These are phyloP conservation scores for Aureobasidium lini DNA, from an alignment of 2,329 filamentous ascomycete genomes.

Conservation along the genomic window DNA sequence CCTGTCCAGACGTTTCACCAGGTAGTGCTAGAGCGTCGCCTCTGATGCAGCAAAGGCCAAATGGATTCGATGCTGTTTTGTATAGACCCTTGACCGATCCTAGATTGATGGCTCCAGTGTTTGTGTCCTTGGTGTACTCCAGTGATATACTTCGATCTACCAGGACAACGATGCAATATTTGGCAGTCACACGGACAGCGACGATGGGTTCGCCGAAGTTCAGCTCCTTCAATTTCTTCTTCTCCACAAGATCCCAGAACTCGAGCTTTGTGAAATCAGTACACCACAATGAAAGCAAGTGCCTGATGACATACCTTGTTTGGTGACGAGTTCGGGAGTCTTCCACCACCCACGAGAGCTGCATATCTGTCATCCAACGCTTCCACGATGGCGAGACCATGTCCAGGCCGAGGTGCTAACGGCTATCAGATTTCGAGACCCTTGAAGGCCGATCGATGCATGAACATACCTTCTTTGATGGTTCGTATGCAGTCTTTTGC, in stretches of 20 bases:
- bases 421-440: background rate
- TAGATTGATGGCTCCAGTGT: constrained; percentile 19
- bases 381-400: constrained; percentile 24
- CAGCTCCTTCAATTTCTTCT: constrained; percentile 66
- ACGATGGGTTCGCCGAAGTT: constrained; percentile 74
- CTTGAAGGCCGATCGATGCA: background rate
- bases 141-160: constrained; percentile 25
- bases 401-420: constrained; percentile 17
- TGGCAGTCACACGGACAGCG: constrained; percentile 67
- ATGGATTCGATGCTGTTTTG: constrained; percentile 77
- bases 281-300: constrained; percentile 15
- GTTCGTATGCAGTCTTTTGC: constrained; percentile 31
- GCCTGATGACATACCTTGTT: constrained; percentile 57
- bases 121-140: constrained; percentile 48
- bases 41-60: constrained; percentile 72
- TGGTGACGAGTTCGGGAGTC: constrained; percentile 73
- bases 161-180: constrained; percentile 71
- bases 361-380: constrained; percentile 50
- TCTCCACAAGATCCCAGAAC: constrained; percentile 84
- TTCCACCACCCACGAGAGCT: constrained; percentile 82
- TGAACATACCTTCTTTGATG: constrained; percentile 18
- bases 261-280: constrained; percentile 49
- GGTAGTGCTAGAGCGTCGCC: constrained; percentile 72
- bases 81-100: constrained; percentile 51
- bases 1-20: constrained; percentile 77